Evolutionary conservation across 2,329 filamentous ascomycete species (phyloP).

Genomic region (Phialemonium atrogriseum): DNA sequence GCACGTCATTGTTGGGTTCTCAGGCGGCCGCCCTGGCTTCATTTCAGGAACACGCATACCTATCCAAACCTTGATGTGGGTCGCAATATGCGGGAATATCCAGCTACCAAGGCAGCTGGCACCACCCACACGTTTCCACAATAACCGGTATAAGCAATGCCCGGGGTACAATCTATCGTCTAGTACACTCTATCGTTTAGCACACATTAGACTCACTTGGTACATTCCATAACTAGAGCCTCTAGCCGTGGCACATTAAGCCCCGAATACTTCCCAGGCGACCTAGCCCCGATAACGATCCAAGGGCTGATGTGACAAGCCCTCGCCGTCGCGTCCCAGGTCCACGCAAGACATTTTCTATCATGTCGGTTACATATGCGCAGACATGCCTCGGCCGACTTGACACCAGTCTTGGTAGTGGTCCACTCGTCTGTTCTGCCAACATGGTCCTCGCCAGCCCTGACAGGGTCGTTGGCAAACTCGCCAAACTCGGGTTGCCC

Average conservation of each 20-base stretch:
- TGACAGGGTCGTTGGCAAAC: slow-evolving; percentile 26
- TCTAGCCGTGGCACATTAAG: slow-evolving; percentile 7
- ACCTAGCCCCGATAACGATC: slow-evolving; percentile 13
- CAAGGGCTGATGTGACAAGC: slow-evolving; percentile 15
- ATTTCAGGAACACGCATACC: too few species aligned
- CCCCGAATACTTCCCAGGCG: slow-evolving; percentile 9
- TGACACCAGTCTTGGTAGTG: slow-evolving; percentile 13
- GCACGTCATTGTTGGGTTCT: too few species aligned
- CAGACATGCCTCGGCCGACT: slow-evolving; percentile 10
- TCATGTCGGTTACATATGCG: slow-evolving; percentile 6
- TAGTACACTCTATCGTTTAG: too few species aligned
- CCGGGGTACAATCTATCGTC: too few species aligned
- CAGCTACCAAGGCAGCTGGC: too few species aligned
- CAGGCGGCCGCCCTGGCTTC: too few species aligned
- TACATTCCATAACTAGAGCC: background rate
- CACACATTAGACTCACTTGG: too few species aligned
- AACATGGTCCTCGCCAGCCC: slow-evolving; percentile 37
- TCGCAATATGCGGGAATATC: too few species aligned
- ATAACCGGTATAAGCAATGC: too few species aligned
- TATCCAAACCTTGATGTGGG: too few species aligned
- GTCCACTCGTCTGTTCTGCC: slow-evolving; percentile 37
- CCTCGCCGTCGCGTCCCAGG: slow-evolving; percentile 10
- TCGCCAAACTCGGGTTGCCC: slow-evolving; percentile 28
- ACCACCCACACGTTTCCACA: too few species aligned
- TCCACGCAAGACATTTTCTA: slow-evolving; percentile 14